Conservation (phyloP, 257 asterid species). For the Fraxinus americana region DNA sequence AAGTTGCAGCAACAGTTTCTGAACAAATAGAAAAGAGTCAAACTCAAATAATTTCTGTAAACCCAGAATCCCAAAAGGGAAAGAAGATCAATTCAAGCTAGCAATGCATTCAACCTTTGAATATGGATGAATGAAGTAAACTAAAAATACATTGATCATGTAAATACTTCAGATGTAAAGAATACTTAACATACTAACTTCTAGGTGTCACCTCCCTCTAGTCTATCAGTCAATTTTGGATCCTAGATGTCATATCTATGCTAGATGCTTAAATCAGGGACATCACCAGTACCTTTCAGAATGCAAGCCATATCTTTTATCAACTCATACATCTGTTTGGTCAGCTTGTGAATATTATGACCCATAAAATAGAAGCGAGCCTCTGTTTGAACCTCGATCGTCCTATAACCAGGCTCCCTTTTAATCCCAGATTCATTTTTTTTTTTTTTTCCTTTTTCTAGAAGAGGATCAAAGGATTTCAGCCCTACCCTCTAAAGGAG, state of each 20-base stretch:
- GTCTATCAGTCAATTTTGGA: not conserved
- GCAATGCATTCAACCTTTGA: constrained; percentile 12
- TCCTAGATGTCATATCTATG: not conserved
- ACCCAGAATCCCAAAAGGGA: not conserved
- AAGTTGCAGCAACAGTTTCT: not conserved
- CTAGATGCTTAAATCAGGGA: not conserved
- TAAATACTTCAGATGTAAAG: not conserved
- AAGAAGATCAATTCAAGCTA: constrained; percentile 2
- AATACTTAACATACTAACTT: not conserved
- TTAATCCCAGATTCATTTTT: constrained; percentile 77
- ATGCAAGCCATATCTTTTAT: constrained; percentile 49
- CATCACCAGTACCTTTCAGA: constrained; percentile 45
- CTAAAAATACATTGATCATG: not conserved
- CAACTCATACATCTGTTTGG: constrained; percentile 47
- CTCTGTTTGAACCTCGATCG: constrained; percentile 81
- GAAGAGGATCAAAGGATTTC: too few species aligned
- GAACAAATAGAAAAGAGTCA: constrained; percentile 11
- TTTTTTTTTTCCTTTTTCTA: constrained; percentile 16
- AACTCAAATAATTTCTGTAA: constrained; percentile 11
- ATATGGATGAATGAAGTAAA: not conserved
- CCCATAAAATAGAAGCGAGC: constrained; percentile 79
- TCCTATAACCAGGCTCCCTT: constrained; percentile 89
- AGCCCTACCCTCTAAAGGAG: too few species aligned
- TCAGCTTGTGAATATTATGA: constrained; percentile 69
- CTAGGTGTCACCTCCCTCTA: constrained; percentile 7